phyloP scores from a whole-genome alignment of 768 basidiomycete species.

The Suillus brevipes region DNA sequence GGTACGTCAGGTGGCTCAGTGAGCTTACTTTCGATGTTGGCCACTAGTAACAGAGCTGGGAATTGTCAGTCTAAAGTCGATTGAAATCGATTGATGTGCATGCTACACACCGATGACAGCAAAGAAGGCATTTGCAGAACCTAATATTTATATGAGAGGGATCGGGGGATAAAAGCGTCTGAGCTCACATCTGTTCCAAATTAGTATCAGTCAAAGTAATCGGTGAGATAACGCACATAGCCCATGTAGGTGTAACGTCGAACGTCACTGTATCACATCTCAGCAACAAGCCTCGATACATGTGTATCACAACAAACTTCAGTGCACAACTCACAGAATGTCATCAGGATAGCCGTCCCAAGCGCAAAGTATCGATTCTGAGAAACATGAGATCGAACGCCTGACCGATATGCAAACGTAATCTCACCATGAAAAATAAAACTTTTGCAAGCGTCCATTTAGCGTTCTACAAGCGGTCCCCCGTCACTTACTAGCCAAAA shows the following conservation, averaged over 20 bases:
- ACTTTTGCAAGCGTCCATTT: conserved; percentile 6
- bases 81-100: background rate
- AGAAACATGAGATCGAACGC: background rate
- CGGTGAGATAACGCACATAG: background rate
- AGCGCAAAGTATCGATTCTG: conserved; percentile 12
- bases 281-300: background rate
- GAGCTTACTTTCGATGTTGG: conserved; percentile 7
- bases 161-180: background rate
- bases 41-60: conserved; percentile 1
- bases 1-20: background rate
- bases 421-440: conserved; percentile 8
- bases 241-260: background rate
- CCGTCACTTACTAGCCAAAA: background rate
- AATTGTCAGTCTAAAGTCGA: background rate
- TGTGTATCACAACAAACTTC: too few relatives aligned
- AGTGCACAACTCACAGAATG: conserved; percentile 5
- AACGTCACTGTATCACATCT: background rate
- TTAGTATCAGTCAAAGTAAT: background rate
- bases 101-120: background rate
- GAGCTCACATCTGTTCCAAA: background rate
- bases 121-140: background rate
- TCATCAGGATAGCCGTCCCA: background rate
- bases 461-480: background rate
- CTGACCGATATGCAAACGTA: background rate
- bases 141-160: background rate